These are phyloP conservation scores for Pholiota microspora DNA, from an alignment of 768 basidiomycete species.

Conservation along the genomic window DNA sequence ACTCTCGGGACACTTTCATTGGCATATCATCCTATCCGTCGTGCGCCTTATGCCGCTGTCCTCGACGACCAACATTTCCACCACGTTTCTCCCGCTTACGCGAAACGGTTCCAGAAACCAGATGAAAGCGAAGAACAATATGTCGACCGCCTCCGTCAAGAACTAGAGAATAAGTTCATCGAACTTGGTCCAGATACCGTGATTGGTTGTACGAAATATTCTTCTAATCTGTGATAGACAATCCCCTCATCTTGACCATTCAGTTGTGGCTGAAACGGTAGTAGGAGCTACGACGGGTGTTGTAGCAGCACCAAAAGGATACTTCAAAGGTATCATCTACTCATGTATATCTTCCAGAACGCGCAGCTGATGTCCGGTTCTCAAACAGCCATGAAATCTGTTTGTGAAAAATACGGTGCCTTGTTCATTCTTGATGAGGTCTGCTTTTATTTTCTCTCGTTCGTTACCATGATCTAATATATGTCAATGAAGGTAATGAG, in stretches of 20 bases:
- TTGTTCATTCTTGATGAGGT: constrained; percentile 87
- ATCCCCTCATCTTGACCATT: not conserved
- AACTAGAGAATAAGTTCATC: constrained; percentile 83
- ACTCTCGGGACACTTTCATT: constrained; percentile 70
- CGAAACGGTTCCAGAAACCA: constrained; percentile 67
- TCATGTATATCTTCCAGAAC: no score
- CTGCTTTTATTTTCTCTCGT: constrained; percentile 11
- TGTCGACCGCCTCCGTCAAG: constrained; percentile 70
- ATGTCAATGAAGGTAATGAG: constrained; percentile 63
- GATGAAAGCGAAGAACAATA: constrained; percentile 80
- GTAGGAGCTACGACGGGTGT: constrained; percentile 84
- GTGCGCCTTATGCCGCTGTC: constrained; percentile 65
- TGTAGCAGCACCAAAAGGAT: constrained; percentile 76
- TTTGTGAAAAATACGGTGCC: constrained; percentile 73
- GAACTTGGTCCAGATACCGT: constrained; percentile 82
- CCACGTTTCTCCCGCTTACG: constrained; percentile 87
- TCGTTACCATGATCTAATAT: not conserved
- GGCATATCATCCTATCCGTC: constrained; percentile 63
- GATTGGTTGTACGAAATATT: constrained; percentile 62
- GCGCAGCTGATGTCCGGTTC: not conserved
- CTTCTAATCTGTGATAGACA: not conserved
- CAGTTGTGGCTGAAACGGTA: constrained; percentile 84
- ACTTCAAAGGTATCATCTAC: constrained; percentile 74
- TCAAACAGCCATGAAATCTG: constrained; percentile 65
- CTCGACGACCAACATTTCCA: constrained; percentile 69